Percentiles rank a stretch among this genome's conserved stretches.
These are phyloP conservation scores for Agaricales sp. DNA, from an alignment of 1,284 basidiomycete species.

Conservation along the genomic window DNA sequence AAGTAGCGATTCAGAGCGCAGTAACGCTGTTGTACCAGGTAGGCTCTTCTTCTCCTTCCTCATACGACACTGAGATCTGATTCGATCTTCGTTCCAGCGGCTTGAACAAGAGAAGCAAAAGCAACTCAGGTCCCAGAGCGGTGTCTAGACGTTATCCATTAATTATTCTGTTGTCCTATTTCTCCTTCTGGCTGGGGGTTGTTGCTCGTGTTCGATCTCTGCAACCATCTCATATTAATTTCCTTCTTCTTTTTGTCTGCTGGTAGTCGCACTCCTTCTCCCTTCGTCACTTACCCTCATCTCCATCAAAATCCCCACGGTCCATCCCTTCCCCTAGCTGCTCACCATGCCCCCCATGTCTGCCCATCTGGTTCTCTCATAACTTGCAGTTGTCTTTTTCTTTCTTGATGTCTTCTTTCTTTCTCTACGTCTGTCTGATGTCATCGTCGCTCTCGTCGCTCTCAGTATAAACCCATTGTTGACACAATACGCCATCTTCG, in stretches of 20 bases:
- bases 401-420: neutral
- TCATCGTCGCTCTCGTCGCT: too few species aligned
- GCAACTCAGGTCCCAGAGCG: constrained; percentile 43
- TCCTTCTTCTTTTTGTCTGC: too few species aligned
- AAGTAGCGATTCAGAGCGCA: constrained; percentile 92
- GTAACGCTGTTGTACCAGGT: constrained; percentile 90
- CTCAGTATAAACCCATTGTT: too few species aligned
- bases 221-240: too few species aligned
- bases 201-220: too few species aligned
- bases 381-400: constrained; percentile 4
- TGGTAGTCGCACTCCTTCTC: too few species aligned
- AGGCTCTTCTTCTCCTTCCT: constrained; percentile 22
- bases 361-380: neutral
- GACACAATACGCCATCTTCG: too few species aligned
- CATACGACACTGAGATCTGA: constrained; percentile 8
- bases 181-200: too few species aligned
- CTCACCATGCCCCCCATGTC: neutral
- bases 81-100: constrained; percentile 34
- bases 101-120: constrained; percentile 86
- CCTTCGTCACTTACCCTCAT: neutral
- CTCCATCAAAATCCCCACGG: neutral
- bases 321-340: neutral
- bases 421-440: constrained; percentile 5
- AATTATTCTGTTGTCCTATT: too few species aligned
- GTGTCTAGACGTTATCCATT: neutral